Conservation (phyloP, 169 alveolate genomes). For the Plasmodium vinckei region DNA sequence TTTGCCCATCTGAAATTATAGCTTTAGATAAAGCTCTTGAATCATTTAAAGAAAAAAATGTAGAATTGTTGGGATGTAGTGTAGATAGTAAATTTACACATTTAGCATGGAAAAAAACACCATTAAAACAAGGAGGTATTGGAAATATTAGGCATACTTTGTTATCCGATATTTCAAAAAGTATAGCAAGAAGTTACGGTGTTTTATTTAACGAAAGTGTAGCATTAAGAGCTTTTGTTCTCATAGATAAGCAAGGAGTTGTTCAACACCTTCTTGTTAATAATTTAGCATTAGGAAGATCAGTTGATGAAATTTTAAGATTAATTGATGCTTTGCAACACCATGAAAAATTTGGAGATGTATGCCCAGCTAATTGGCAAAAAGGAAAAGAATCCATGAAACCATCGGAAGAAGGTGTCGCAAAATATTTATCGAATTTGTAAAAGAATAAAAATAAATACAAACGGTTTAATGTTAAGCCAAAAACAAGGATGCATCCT, state of each 20-base stretch:
- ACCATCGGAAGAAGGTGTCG: slow-evolving; percentile 94
- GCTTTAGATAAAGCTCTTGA: slow-evolving; percentile 94
- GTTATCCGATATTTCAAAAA: slow-evolving; percentile 94
- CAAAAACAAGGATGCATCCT: no score
- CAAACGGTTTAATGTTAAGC: background rate
- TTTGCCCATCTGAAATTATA: slow-evolving; percentile 99
- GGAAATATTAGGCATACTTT: slow-evolving; percentile 96
- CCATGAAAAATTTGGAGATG: slow-evolving; percentile 98
- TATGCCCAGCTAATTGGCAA: slow-evolving; percentile 99
- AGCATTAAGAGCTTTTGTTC: slow-evolving; percentile 98
- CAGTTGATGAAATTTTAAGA: slow-evolving; percentile 96
- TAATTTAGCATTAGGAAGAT: slow-evolving; percentile 99
- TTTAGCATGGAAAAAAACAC: slow-evolving; percentile 96
- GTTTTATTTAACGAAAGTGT: slow-evolving; percentile 92
- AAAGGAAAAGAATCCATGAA: slow-evolving; percentile 97
- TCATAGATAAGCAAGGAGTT: slow-evolving; percentile 97
- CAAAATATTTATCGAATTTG: slow-evolving; percentile 80
- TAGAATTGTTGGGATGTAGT: slow-evolving; percentile 95
- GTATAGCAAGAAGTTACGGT: slow-evolving; percentile 93
- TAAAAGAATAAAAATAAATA: slow-evolving; percentile 12
- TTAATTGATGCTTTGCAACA: slow-evolving; percentile 96
- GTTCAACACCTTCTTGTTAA: slow-evolving; percentile 95
- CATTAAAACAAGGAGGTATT: slow-evolving; percentile 98
- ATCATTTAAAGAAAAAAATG: slow-evolving; percentile 93
- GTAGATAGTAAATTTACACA: slow-evolving; percentile 98